These are phyloP conservation scores for Corrigiola litoralis DNA, from an alignment of 179 eudicot genomes.

Conservation along the genomic window DNA sequence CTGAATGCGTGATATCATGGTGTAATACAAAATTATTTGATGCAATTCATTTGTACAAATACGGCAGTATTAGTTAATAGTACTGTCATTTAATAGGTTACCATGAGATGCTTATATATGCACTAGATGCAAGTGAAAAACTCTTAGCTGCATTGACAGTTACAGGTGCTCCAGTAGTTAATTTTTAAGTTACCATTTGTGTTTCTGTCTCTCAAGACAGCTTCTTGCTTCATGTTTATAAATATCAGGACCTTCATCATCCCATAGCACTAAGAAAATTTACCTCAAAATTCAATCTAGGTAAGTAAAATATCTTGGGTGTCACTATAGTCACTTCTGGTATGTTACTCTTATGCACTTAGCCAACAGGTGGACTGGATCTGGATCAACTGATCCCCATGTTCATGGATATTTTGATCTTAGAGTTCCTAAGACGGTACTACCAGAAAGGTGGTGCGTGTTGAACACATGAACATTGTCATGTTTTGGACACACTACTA, in stretches of 20 bases:
- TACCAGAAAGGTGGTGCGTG: too few relatives aligned
- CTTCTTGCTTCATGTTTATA: not conserved
- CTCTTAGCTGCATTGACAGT: slow-evolving; percentile 6
- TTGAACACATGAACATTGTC: too few relatives aligned
- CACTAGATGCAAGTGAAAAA: not conserved
- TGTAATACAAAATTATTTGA: slow-evolving; percentile 1
- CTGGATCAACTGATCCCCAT: not conserved
- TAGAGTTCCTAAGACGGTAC: not conserved
- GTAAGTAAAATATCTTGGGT: not conserved
- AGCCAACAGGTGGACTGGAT: not conserved
- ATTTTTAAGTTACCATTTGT: not conserved
- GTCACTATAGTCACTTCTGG: not conserved
- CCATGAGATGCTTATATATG: not conserved
- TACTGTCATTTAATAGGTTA: too few relatives aligned
- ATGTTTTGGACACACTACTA: too few relatives aligned
- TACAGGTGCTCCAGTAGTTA: slow-evolving; percentile 3
- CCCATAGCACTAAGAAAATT: not conserved
- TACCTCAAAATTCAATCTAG: not conserved
- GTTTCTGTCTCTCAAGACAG: not conserved
- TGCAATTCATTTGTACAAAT: not conserved
- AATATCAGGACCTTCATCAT: not conserved
- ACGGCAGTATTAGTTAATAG: too few relatives aligned
- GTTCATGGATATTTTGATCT: not conserved
- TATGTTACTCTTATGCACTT: not conserved
- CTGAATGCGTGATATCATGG: slow-evolving; percentile 1